Base-by-base conservation (phyloP, 164 flowering plant genomes). In the Tetrastigma voinierianum region DNA sequence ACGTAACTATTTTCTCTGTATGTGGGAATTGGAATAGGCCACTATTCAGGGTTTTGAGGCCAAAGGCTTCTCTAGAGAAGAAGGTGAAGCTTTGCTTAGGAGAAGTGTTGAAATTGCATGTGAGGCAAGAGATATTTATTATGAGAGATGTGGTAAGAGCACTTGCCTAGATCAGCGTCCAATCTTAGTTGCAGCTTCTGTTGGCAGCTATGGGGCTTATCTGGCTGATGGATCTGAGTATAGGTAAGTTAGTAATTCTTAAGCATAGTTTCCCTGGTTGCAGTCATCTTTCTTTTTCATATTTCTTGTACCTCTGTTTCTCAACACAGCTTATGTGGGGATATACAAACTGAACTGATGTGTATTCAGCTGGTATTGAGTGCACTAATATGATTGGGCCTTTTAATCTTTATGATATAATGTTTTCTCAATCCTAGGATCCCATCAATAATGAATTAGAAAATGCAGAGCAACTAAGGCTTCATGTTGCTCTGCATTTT, bases 201-300 rank as follows among this genome's bases (percentile, higher is more conserved):
- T 83, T 1, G 91, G 91, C 46, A 85, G 91, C 76, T 85, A 85
- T 65, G 91, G 89, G 1, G 89, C 89, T 62, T 87, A 82, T 74
- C 66, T 87, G 40, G 87, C 91, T 58, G 89, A 87, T 77, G 91
- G 91, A 2, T 83, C 91, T 9, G 91, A 87, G 74, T 87, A 87
- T 53, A 85, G 81, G 89, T 81, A 23, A 56, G 48, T 43, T 23
- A 40, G 17, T 56, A 25, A 18, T 40, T 15, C 49, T 53, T 19
- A 14, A 6, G 55, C 12, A 6, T 55, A 14, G 23, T 1, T 1
- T 51, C 5, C 49, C 7, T 8, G 40, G 47, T 10, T 59, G 19
- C 16, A 53, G 6, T 15, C 16, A 9, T 53, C 8, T 53, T 14
- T 15, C 21, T 53, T 53, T n/a, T 51, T 12, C n/a, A 18, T 58